phyloP scores from a whole-genome alignment of 1,139 yeast species.

The Zygoascus hellenicus region DNA sequence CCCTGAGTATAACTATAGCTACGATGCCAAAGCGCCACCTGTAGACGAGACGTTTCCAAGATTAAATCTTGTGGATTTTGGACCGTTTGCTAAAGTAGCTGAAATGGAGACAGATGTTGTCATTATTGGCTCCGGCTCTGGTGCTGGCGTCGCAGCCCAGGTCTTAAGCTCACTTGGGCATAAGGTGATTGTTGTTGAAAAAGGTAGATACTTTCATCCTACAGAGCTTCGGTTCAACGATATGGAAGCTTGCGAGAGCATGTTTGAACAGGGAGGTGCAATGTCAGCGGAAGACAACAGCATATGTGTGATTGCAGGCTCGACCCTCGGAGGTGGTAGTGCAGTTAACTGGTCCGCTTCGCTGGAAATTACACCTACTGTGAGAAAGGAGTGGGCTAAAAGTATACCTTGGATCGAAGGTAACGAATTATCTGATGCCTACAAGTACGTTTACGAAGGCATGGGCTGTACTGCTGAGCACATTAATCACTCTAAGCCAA shows the following conservation, averaged over 20 bases:
- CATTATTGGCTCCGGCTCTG: slow-evolving; percentile 54
- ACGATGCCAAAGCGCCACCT: slow-evolving; percentile 14
- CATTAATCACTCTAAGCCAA: slow-evolving; percentile 46
- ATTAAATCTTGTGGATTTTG: slow-evolving; percentile 7
- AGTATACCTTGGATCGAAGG: slow-evolving; percentile 44
- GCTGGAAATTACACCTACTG: slow-evolving; percentile 48
- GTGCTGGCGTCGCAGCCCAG: slow-evolving; percentile 55
- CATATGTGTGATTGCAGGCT: slow-evolving; percentile 45
- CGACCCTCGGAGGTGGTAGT: slow-evolving; percentile 57
- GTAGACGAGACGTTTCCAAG: slow-evolving; percentile 4
- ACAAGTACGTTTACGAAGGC: slow-evolving; percentile 45
- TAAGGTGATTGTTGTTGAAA: slow-evolving; percentile 47
- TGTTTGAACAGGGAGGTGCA: slow-evolving; percentile 44
- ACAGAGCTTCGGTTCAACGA: slow-evolving; percentile 41
- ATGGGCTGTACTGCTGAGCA: slow-evolving; percentile 47
- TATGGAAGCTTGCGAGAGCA: slow-evolving; percentile 34
- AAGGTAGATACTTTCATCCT: slow-evolving; percentile 44
- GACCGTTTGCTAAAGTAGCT: slow-evolving; percentile 2
- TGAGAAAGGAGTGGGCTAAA: slow-evolving; percentile 52
- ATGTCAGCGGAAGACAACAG: slow-evolving; percentile 35
- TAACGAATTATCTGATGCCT: slow-evolving; percentile 43
- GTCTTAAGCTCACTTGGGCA: slow-evolving; percentile 44
- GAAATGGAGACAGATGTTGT: slow-evolving; percentile 37
- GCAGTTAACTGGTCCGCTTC: slow-evolving; percentile 62
- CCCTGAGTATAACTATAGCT: slow-evolving; percentile 17